Conservation (phyloP, 2,329 filamentous ascomycete species). For the Pseudogymnoascus sp. region DNA sequence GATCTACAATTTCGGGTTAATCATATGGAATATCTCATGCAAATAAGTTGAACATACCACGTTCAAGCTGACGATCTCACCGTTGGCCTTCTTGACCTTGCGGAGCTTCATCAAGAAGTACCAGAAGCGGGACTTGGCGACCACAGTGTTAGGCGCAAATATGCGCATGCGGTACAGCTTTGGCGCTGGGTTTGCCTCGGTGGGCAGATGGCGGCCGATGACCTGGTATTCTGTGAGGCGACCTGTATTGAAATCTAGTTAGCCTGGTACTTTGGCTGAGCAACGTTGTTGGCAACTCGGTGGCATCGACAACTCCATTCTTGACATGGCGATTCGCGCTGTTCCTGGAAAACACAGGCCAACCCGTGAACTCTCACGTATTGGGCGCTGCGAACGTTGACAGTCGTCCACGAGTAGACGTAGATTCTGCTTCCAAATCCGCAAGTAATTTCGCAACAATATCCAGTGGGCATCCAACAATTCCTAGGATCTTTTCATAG, state of each 20-base stretch:
- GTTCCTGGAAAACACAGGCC: background rate
- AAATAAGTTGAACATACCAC: constrained; percentile 57
- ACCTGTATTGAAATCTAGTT: constrained; percentile 54
- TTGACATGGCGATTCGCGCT: background rate
- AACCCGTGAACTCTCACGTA: background rate
- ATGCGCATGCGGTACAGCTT: constrained; percentile 99
- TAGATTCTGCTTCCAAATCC: background rate
- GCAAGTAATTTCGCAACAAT: background rate
- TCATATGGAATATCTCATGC: constrained; percentile 12
- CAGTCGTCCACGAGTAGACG: background rate
- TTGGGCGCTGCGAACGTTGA: background rate
- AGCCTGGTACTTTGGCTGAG: constrained; percentile 22
- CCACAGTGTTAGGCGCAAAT: constrained; percentile 95
- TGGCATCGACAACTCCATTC: background rate
- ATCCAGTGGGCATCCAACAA: background rate
- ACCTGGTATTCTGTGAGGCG: constrained; percentile 99
- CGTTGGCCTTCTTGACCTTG: constrained; percentile 99
- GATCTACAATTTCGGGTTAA: constrained; percentile 54
- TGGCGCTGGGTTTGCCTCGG: constrained; percentile 92
- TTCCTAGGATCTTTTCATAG: background rate
- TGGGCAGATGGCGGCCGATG: constrained; percentile 98
- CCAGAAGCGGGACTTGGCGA: constrained; percentile 99
- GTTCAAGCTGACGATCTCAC: constrained; percentile 97
- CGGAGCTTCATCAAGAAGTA: constrained; percentile 99
- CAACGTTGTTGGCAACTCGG: background rate